Evolutionary conservation across 2,329 filamentous ascomycete species (phyloP), one percentile per base, ranked within the genome.

Genomic region (Ceratocystis papillata): DNA sequence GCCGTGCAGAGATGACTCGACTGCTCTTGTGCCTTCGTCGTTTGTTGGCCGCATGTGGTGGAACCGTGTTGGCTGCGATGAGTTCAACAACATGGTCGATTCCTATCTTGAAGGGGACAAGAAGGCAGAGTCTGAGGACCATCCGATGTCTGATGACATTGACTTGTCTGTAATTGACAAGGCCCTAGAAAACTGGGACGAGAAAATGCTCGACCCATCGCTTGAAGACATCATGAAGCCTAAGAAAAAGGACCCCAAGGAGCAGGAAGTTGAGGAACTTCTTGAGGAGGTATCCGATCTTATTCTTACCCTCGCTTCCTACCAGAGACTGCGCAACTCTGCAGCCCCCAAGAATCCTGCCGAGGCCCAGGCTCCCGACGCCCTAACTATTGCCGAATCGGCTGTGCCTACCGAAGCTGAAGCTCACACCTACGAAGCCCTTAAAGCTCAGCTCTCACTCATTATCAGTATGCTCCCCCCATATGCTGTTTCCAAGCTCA

Each of bases 401-500:
- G 83, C 84, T 3, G 84, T 85, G 63, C 88, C 89, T 7, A 85
- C 86, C 12, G 82, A 84, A 69, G 82, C 83, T 68, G 83, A 85
- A 71, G 76, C 78, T 67, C 73, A 77, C 15, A 83, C 81, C 0
- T 96, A 95, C 73, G 81, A 90, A 69, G 81, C 86, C 30, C 79
- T 96, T 64, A 90, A 88, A 73, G 82, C 86, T 3, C 89, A 92
- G 72, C 78, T 96, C 22, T 79, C 84, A 0, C 77, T 91, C 37
- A 84, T 96, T 69, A 82, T 96, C 68, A 81, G 87, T 69, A 84
- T 82, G 48, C 77, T 96, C 10, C 91, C 91, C 1, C 91, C 91
- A 1, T 94, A 90, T 72, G 89, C 88, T 1, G 88, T 96, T 28
- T 87, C 91, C 5, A 93, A 94, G 72, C 78, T 96, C 68, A 87